These are phyloP conservation scores for Capsicum baccatum DNA, from an alignment of 257 asterid species.

Conservation along the genomic window DNA sequence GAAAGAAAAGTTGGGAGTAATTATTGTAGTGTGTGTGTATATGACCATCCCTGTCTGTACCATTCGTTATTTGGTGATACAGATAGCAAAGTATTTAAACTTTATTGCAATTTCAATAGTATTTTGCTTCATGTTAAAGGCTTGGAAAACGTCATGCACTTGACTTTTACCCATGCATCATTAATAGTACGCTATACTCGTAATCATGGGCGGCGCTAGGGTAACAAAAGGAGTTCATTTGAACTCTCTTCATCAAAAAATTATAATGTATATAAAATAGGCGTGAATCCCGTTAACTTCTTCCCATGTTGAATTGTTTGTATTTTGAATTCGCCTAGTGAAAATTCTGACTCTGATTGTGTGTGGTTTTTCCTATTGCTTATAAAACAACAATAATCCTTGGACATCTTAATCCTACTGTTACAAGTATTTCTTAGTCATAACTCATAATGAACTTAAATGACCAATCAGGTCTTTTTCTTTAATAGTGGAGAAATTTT, in stretches of 20 bases:
- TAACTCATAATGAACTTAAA: not conserved
- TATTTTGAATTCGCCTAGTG: too few species aligned
- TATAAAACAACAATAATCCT: not conserved
- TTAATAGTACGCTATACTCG: not conserved
- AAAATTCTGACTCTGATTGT: too few species aligned
- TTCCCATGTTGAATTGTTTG: too few species aligned
- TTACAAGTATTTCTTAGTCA: not conserved
- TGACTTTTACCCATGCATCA: not conserved
- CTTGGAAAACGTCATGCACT: not conserved
- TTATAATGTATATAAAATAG: not conserved
- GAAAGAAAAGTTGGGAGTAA: not conserved
- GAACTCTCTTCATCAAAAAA: not conserved
- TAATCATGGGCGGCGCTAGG: not conserved
- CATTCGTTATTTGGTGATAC: constrained; percentile 15
- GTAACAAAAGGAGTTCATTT: not conserved
- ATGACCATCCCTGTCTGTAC: constrained; percentile 18
- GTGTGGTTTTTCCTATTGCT: not conserved
- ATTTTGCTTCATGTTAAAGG: constrained; percentile 5
- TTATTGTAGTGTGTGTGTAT: not conserved
- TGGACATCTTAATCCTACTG: constrained; percentile 11
- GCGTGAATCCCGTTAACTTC: too few species aligned
- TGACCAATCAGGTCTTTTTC: not conserved
- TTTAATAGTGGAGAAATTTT: not conserved
- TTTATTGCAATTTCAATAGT: not conserved
- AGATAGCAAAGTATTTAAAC: not conserved